Evolutionary conservation across 208 protist genomes (phyloP).

Genomic region (Trypanosoma vivax): DNA sequence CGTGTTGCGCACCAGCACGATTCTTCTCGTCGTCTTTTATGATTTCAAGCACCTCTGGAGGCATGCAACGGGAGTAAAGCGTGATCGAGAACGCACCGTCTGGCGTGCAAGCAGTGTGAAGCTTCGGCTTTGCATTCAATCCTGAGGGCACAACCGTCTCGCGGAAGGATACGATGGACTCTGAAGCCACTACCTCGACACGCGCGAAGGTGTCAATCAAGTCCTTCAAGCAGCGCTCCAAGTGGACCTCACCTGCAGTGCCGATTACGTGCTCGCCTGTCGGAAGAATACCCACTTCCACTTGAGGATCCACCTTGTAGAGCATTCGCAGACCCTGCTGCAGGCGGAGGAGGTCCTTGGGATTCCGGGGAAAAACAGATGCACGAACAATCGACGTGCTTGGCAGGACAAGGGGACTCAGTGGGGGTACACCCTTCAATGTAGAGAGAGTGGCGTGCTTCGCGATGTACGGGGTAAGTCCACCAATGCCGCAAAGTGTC

Average conservation of each 20-base stretch:
- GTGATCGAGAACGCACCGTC: slow-evolving; percentile 70
- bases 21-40: slow-evolving; percentile 70
- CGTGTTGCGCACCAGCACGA: slow-evolving; percentile 40
- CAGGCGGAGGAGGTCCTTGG: slow-evolving; percentile 53
- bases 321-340: slow-evolving; percentile 89
- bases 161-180: slow-evolving; percentile 85
- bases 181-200: slow-evolving; percentile 74
- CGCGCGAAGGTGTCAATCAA: slow-evolving; percentile 84
- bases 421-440: slow-evolving; percentile 58
- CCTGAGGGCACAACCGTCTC: slow-evolving; percentile 64
- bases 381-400: slow-evolving; percentile 95
- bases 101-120: slow-evolving; percentile 45
- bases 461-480: slow-evolving; percentile 84
- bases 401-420: slow-evolving; percentile 78
- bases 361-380: slow-evolving; percentile 90
- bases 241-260: slow-evolving; percentile 95
- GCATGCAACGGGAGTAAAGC: slow-evolving; percentile 63
- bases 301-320: slow-evolving; percentile 94
- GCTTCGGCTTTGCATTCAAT: slow-evolving; percentile 61
- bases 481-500: slow-evolving; percentile 92
- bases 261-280: slow-evolving; percentile 96
- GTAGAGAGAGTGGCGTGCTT: slow-evolving; percentile 93
- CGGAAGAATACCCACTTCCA: slow-evolving; percentile 90
- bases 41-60: slow-evolving; percentile 63
- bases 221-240: slow-evolving; percentile 94